Evolutionary conservation across 495 filamentous ascomycete species (phyloP), one percentile per base, ranked within the genome.

Genomic region (Aspergillus kassunensis): DNA sequence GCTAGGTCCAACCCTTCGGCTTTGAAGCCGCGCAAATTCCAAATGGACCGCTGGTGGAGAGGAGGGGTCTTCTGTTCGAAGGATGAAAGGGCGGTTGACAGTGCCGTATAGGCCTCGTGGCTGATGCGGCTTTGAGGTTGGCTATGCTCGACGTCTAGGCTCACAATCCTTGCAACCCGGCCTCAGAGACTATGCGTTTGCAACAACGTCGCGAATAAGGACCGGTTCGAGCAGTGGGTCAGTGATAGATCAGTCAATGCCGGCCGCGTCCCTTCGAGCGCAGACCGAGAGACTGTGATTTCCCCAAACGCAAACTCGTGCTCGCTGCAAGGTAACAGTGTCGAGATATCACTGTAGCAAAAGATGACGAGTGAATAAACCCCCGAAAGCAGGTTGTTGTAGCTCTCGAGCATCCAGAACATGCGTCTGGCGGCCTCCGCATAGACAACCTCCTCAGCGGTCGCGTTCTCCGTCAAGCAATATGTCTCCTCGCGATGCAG

Each of bases 351-450:
- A 4, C 34, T n/a, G 18, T 37, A 37, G 0, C 9, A 27, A 9
- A 24, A 24, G 12, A 21, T 4, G 12, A 24, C 40, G 9, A 21
- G 40, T 7, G 40, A 43, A 11, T 21, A 25, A 6, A 18, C 6
- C 0, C 40, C 40, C n/a, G 40, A 43, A 0, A 25, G 40, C 3
- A 43, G 40, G 12, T 24, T 43, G 11, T 43, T 29, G 19, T 25
- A 43, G 9, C 21, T 43, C 20, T 24, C 40, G 9, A 43, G 24
- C 40, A 43, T 43, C 40, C 40, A 43, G 40, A 43, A 43, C 6
- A 21, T 43, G 0, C 40, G 40, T 12, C 40, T 11, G 0, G 40
- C 19, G 3, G 40, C 40, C 40, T 43, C 40, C 1, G 40, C 40
- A 24, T 41, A 9, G 24, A 27, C 24, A 27, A 27, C 4, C 9